Evolutionary conservation across 805 yeast species (phyloP).

Genomic region (Tetrapisispora pingtungensis): DNA sequence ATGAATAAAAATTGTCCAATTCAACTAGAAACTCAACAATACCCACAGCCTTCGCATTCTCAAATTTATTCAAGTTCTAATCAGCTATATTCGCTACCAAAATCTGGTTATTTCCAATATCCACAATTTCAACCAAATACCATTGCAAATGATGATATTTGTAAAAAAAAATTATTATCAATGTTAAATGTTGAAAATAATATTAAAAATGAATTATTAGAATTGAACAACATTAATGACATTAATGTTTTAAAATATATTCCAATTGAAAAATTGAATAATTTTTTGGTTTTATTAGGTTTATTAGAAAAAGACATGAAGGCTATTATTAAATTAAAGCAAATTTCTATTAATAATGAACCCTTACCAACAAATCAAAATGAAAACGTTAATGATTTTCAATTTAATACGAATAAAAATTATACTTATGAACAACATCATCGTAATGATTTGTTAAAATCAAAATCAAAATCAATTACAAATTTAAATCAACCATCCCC

Average conservation of each 20-base stretch:
- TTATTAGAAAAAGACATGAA: constrained; percentile 1
- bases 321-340: neutral
- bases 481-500: neutral
- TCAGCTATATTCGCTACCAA: neutral
- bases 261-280: constrained; percentile 1
- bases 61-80: neutral
- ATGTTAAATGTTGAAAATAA: constrained; percentile 1
- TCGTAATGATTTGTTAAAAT: neutral
- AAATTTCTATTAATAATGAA: constrained; percentile 1
- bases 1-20: neutral
- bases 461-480: neutral
- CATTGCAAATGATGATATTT: neutral
- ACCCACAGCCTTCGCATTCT: neutral
- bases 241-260: neutral
- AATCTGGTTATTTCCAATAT: neutral
- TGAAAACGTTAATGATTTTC: neutral
- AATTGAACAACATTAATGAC: neutral
- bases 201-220: constrained; percentile 1
- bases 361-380: neutral
- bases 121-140: neutral
- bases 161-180: neutral
- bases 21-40: neutral
- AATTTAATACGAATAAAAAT: neutral
- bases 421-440: neutral
- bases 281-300: constrained; percentile 1